Evolutionary conservation across 1,139 yeast species (phyloP), one percentile per base, ranked within the genome.

Genomic region (Schizosaccharomyces versatilis): DNA sequence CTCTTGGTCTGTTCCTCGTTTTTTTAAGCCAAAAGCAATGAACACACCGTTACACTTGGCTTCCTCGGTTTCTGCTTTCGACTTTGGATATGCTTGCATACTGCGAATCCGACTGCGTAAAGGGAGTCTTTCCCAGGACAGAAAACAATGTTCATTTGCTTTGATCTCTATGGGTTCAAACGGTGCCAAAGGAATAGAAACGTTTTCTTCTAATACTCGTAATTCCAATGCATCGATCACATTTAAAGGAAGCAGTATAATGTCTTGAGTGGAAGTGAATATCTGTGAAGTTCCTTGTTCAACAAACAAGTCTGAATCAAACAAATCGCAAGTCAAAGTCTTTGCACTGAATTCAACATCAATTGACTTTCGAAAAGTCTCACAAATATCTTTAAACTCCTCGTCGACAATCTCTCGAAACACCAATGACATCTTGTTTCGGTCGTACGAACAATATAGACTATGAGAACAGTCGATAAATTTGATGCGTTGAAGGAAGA

Each of bases 271-370:
- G 19, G 32, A 44, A 3, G 49, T 44, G 9, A 44, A 44, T 17
- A 44, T 32, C 32, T 44, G 49, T 17, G 49, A 44, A 19, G 49
- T 44, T 19, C 49, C 49, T 44, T 44, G 38, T 44, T 44, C 49
- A 7, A 36, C 38, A 19, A 44, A 44, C 19, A 44, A 38, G 32
- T 44, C 49, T 8, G 36, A 19, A 19, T 44, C 49, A 3, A 12
- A 32, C 38, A 44, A 24, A 44, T 44, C 49, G 15, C 49, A 44
- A 24, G 32, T 14, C 14, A 44, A 32, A 19, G 49, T 17, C n/a
- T 44, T 44, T 10, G 24, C 12, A 19, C 32, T 36, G 32, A 44
- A 44, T 14, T 44, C 49, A 7, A 38, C 49, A n/a, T 32, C 19
- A 19, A 44, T 44, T 5, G 14, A 19, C 12, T 32, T 19, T 3